Evolutionary conservation across 495 filamentous ascomycete genomes (phyloP).

Genomic region (Podospora comata): DNA sequence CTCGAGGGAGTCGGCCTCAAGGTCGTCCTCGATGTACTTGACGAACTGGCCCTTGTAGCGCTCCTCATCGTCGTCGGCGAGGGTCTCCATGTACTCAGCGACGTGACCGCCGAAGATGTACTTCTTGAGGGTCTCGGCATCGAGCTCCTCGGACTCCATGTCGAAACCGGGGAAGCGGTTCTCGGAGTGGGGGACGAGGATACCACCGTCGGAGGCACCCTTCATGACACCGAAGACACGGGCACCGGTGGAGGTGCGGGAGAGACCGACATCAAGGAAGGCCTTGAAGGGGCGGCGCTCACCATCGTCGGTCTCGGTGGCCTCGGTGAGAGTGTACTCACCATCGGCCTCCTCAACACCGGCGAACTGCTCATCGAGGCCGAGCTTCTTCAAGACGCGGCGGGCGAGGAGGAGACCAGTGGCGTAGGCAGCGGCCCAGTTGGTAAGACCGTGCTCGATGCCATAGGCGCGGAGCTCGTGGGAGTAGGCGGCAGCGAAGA

Average conservation of each 20-base stretch:
- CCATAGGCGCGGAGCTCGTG: conserved; percentile 98
- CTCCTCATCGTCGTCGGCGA: conserved; percentile 99
- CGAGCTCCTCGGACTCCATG: conserved; percentile 92
- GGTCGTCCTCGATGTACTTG: conserved; percentile 92
- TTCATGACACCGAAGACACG: conserved; percentile 99
- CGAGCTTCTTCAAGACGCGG: conserved; percentile 94
- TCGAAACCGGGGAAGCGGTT: conserved; percentile 99
- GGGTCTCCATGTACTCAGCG: conserved; percentile 99
- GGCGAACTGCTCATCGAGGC: conserved; percentile 81
- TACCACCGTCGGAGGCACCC: conserved; percentile 96
- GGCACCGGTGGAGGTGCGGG: conserved; percentile 94
- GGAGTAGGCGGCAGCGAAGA: conserved; percentile 87
- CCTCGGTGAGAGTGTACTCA: conserved; percentile 91
- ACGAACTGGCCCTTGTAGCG: conserved; percentile 97
- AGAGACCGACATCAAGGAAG: conserved; percentile 95
- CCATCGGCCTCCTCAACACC: conserved; percentile 95
- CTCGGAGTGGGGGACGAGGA: conserved; percentile 96
- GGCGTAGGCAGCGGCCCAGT: conserved; percentile 97
- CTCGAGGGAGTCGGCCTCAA: conserved; percentile 96
- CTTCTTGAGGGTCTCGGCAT: conserved; percentile 93
- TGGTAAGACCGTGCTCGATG: conserved; percentile 96
- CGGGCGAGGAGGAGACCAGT: conserved; percentile 95
- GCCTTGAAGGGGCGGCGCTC: conserved; percentile 98
- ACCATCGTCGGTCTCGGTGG: conserved; percentile 74
- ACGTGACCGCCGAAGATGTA: conserved; percentile 99